A percentile compares a stretch with the other conserved stretches of the same genome.
Evolutionary conservation across 164 flowering plant genomes (phyloP).

Genomic region (Nymphaea colorata): DNA sequence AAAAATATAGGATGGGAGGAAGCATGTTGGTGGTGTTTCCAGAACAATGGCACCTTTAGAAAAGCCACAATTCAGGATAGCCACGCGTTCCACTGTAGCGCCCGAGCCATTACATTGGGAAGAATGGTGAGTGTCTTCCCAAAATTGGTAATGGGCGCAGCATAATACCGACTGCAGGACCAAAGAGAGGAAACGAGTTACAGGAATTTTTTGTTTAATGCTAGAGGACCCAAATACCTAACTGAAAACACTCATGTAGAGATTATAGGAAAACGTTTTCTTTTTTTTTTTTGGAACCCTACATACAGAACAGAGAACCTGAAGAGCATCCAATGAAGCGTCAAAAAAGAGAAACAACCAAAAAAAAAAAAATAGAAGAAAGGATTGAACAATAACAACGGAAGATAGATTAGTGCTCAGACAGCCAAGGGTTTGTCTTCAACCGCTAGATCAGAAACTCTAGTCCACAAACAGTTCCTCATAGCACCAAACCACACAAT

Average conservation of each 20-base stretch:
- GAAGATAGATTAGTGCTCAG: constrained; percentile 10
- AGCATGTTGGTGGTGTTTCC: constrained; percentile 14
- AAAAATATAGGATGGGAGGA: not conserved
- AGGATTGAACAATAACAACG: not conserved
- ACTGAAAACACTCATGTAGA: too few relatives aligned
- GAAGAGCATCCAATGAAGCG: not conserved
- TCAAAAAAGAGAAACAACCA: too few relatives aligned
- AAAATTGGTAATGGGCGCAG: constrained; percentile 21
- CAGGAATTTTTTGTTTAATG: too few relatives aligned
- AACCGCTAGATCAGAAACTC: constrained; percentile 18
- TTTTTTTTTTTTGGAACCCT: not conserved
- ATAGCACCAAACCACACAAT: constrained; percentile 6
- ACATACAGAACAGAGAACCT: not conserved
- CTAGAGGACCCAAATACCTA: too few relatives aligned
- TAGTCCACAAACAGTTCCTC: constrained; percentile 20
- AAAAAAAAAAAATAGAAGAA: not conserved
- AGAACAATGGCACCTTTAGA: constrained; percentile 9
- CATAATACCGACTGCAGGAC: not conserved
- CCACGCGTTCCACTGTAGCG: constrained; percentile 11
- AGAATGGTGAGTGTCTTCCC: constrained; percentile 8
- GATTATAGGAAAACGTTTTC: too few relatives aligned
- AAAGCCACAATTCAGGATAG: constrained; percentile 15
- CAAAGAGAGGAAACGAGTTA: not conserved
- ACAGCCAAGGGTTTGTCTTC: constrained; percentile 26
- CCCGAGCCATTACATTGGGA: constrained; percentile 19